These are phyloP conservation scores for Aspergillus fischeri DNA, from an alignment of 2,329 filamentous ascomycete genomes.

Conservation along the genomic window DNA sequence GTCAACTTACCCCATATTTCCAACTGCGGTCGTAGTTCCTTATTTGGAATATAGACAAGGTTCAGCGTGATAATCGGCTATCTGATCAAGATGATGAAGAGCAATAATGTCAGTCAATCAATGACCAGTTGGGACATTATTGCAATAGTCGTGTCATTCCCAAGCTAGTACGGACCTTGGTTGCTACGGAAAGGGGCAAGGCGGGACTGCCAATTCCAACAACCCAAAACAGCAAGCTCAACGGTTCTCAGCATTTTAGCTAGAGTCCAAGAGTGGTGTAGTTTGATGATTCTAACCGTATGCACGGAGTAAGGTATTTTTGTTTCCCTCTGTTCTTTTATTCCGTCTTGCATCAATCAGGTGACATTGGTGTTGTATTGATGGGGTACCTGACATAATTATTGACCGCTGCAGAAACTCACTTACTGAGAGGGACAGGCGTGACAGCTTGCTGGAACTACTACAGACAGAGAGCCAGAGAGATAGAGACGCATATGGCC, in stretches of 20 bases:
- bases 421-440: no score
- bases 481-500: background rate
- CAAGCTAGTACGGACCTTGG: background rate
- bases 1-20: background rate
- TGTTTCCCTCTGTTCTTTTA: no score
- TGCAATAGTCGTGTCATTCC: background rate
- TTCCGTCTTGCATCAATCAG: no score
- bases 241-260: background rate
- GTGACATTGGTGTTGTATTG: no score
- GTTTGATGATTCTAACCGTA: no score
- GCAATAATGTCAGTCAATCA: background rate
- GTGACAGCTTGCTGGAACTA: background rate
- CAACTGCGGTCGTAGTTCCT: slow-evolving; percentile 1
- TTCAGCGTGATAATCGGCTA: background rate
- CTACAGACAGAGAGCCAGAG: background rate
- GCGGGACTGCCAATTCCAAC: background rate
- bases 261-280: no score
- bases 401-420: no score
- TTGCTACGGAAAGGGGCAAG: background rate
- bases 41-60: background rate
- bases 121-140: background rate
- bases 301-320: no score
- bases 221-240: background rate
- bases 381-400: no score
- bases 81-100: background rate